These are phyloP conservation scores for Pythium aquatile DNA, from an alignment of 352 stramenopile species.

Conservation along the genomic window DNA sequence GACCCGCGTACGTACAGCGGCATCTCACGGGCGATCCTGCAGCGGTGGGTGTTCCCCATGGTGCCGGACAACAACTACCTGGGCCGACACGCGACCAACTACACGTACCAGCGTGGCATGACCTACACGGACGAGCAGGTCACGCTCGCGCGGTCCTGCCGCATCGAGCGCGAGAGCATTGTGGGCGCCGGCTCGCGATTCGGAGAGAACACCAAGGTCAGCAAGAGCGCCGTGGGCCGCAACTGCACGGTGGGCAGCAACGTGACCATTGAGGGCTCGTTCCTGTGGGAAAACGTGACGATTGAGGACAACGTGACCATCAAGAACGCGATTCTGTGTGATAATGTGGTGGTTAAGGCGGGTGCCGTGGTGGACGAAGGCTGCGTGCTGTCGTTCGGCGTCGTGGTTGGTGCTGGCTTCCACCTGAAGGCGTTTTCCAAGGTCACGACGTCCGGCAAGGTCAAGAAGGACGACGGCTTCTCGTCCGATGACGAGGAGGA, in stretches of 20 bases:
- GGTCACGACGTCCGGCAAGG: constrained; percentile 58
- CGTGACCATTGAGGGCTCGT: constrained; percentile 66
- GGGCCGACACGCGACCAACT: constrained; percentile 54
- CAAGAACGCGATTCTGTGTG: constrained; percentile 81
- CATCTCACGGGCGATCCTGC: constrained; percentile 92
- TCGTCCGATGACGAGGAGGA: constrained; percentile 58
- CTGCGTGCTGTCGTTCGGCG: constrained; percentile 77
- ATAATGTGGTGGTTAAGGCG: constrained; percentile 72
- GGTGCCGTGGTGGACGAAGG: constrained; percentile 71
- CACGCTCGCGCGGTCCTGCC: constrained; percentile 61
- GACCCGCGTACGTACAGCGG: constrained; percentile 93
- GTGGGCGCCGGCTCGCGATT: constrained; percentile 56
- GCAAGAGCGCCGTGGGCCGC: constrained; percentile 65
- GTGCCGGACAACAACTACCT: constrained; percentile 92
- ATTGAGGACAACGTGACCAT: constrained; percentile 78
- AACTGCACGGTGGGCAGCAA: constrained; percentile 74
- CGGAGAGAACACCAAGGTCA: constrained; percentile 53
- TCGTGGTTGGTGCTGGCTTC: constrained; percentile 80
- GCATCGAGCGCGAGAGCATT: constrained; percentile 69
- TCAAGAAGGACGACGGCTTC: constrained; percentile 73
- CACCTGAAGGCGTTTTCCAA: constrained; percentile 70
- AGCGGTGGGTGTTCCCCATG: constrained; percentile 95
- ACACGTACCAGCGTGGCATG: constrained; percentile 76
- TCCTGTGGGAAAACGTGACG: constrained; percentile 81
- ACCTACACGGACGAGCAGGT: constrained; percentile 83